Evolutionary conservation across 148 eudicot species (phyloP).

Genomic region (Heliosperma pusillum): DNA sequence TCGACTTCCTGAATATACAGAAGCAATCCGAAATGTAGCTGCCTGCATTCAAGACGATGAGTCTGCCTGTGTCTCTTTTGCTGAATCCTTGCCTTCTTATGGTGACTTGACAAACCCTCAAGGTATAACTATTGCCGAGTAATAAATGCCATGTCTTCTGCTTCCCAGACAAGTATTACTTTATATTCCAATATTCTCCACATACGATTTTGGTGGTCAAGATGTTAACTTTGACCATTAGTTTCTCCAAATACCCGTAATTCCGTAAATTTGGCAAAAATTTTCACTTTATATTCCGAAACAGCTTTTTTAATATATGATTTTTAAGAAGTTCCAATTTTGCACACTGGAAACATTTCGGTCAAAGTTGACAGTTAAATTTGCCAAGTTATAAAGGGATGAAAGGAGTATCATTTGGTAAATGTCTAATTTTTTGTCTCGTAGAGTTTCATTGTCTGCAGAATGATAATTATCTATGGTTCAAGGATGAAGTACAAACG

Average conservation of each 20-base stretch:
- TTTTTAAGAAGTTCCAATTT: neutral
- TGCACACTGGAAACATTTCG: neutral
- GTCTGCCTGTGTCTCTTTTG: constrained; percentile 61
- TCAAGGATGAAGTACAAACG: constrained; percentile 80
- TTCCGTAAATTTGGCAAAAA: neutral
- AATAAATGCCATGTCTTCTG: neutral
- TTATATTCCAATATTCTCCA: too few species aligned
- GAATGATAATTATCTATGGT: constrained; percentile 52
- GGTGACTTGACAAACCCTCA: constrained; percentile 50
- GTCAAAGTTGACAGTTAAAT: neutral
- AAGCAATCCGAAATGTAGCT: constrained; percentile 60
- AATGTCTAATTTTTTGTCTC: constrained; percentile 18
- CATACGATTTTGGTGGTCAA: too few species aligned
- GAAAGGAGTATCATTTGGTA: neutral
- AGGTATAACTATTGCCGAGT: constrained; percentile 36
- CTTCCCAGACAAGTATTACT: too few species aligned
- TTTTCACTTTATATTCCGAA: neutral
- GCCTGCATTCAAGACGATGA: constrained; percentile 60
- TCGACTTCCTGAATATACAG: constrained; percentile 82
- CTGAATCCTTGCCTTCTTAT: constrained; percentile 76
- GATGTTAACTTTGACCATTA: too few species aligned
- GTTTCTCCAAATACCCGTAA: too few species aligned
- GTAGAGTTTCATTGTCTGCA: constrained; percentile 43
- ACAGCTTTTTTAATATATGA: neutral
- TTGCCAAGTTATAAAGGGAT: neutral